Percentiles rank a stretch among this genome's conserved stretches.
Conservation (phyloP, 345 rosid genomes). For the Acer yangbiense region DNA sequence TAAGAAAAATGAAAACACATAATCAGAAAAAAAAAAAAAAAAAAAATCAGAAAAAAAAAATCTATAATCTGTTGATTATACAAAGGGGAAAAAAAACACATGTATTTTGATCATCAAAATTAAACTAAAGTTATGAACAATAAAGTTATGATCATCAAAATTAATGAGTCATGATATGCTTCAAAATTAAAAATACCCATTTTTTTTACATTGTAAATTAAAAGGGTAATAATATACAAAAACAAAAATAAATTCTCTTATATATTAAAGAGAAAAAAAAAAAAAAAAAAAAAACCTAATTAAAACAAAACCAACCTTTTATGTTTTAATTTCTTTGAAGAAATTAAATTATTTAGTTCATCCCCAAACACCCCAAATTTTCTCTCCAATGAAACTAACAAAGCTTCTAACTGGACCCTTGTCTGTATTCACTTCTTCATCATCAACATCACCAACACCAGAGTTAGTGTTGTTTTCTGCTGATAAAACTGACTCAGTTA, state of each 20-base stretch:
- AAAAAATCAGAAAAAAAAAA: no score
- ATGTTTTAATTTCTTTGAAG: neutral
- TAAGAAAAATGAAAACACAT: no score
- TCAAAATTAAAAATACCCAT: conserved; percentile 16
- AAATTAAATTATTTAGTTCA: neutral
- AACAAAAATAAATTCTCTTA: neutral
- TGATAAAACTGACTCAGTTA: conserved; percentile 21
- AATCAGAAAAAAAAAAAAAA: no score
- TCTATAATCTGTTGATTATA: neutral
- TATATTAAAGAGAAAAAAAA: neutral
- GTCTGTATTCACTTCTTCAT: conserved; percentile 34
- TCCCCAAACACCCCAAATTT: conserved; percentile 70
- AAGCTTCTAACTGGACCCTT: conserved; percentile 51
- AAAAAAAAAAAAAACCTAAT: conserved; percentile 4
- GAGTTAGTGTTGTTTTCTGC: conserved; percentile 18
- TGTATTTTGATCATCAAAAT: neutral
- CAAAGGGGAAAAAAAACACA: neutral
- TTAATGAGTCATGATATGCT: neutral
- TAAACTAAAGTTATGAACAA: neutral
- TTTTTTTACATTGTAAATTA: conserved; percentile 9
- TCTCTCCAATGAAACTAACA: conserved; percentile 71
- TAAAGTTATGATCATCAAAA: no score
- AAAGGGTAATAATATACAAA: conserved; percentile 1
- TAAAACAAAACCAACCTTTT: neutral
- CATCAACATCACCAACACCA: conserved; percentile 4